These are phyloP conservation scores for Acanthamoeba royreba DNA, from an alignment of 208 protist species.

Conservation along the genomic window DNA sequence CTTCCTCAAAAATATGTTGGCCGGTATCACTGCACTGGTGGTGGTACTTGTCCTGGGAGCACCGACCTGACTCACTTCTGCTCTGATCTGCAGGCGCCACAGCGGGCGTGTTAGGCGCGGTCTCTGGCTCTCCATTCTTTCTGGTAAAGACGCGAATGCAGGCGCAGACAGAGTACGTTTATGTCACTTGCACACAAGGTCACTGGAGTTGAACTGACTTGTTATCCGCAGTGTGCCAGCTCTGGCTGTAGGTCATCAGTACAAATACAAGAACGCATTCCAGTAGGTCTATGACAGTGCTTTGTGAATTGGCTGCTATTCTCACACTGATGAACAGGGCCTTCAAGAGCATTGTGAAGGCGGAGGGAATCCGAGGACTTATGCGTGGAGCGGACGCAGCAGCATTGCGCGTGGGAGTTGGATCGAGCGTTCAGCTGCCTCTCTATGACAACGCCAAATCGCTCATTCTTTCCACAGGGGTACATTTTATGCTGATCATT, in stretches of 20 bases:
- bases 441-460: conserved; percentile 55
- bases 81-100: conserved; percentile 8
- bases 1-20: neutral
- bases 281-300: neutral
- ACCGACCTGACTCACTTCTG: neutral
- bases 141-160: conserved; percentile 56
- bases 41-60: neutral
- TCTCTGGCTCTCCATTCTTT: conserved; percentile 54
- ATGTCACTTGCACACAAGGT: neutral
- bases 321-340: neutral
- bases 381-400: neutral
- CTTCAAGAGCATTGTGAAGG: neutral
- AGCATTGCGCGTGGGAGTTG: conserved; percentile 48
- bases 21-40: neutral
- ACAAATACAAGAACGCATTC: conserved; percentile 45
- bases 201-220: neutral
- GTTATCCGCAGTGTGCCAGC: neutral
- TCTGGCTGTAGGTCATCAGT: conserved; percentile 10
- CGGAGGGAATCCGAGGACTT: neutral
- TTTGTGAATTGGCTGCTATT: neutral
- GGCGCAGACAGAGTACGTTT: neutral
- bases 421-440: conserved; percentile 57
- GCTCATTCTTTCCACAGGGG: neutral
- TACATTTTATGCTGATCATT: neutral
- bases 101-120: conserved; percentile 40